Conservation (phyloP, 768 basidiomycete species). For the Agaricus subrufescens region DNA sequence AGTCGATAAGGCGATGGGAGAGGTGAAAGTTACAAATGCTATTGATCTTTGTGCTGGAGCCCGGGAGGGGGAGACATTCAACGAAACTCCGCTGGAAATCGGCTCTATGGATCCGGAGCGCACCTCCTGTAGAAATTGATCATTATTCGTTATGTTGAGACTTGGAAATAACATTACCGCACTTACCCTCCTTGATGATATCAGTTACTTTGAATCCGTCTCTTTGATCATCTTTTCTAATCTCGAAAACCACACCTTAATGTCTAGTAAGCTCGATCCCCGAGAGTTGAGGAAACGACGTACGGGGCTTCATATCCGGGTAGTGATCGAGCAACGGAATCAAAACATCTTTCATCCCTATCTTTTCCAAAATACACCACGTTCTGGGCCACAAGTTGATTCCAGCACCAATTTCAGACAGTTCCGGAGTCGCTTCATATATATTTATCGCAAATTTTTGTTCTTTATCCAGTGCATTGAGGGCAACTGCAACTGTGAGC, state of each 20-base stretch:
- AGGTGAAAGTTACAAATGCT: constrained; percentile 33
- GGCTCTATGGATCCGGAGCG: constrained; percentile 41
- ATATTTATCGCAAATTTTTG: constrained; percentile 27
- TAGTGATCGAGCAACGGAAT: constrained; percentile 9
- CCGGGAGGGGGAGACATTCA: constrained; percentile 28
- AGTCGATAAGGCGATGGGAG: constrained; percentile 41
- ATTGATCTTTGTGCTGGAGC: not conserved
- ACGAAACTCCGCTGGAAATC: constrained; percentile 56
- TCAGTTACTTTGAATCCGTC: constrained; percentile 7
- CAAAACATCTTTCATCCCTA: constrained; percentile 10
- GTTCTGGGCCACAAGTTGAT: constrained; percentile 30
- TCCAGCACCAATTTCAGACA: constrained; percentile 40
- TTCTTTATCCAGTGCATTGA: constrained; percentile 19
- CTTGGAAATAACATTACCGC: not conserved
- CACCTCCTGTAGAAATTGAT: not conserved
- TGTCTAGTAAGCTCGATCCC: not conserved
- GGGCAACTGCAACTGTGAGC: constrained; percentile 28
- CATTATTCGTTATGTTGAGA: too few species aligned
- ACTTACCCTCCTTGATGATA: constrained; percentile 6
- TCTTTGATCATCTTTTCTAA: constrained; percentile 27
- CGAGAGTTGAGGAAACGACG: not conserved
- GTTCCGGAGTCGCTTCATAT: constrained; percentile 35
- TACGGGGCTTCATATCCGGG: constrained; percentile 12
- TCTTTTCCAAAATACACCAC: constrained; percentile 10
- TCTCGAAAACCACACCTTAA: constrained; percentile 18